Percentiles rank a stretch among this genome's conserved stretches.
phyloP scores from a whole-genome alignment of 2,329 filamentous ascomycete species.

The Aspergillus sp. region DNA sequence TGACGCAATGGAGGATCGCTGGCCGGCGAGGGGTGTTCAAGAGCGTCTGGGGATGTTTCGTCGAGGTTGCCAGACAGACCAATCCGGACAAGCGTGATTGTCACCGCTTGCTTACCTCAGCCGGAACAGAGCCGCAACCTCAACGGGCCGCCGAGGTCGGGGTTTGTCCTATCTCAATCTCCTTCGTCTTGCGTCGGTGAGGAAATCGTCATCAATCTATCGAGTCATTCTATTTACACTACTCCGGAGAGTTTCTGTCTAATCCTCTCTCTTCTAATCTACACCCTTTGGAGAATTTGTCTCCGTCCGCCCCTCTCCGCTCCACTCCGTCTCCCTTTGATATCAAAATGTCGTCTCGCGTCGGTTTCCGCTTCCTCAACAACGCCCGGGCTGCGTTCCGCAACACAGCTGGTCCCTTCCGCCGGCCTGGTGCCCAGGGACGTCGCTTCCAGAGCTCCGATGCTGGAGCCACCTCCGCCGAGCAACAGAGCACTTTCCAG shows the following conservation, averaged over 20 bases:
- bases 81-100: slow-evolving; percentile 21
- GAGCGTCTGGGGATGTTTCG: slow-evolving; percentile 2
- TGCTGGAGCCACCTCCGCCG: slow-evolving; percentile 40
- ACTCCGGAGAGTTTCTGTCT: not conserved
- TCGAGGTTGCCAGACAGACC: slow-evolving; percentile 9
- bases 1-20: slow-evolving; percentile 1
- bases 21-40: slow-evolving; percentile 2
- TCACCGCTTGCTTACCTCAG: slow-evolving; percentile 29
- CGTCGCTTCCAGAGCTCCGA: slow-evolving; percentile 70
- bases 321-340: slow-evolving; percentile 10
- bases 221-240: too few relatives aligned
- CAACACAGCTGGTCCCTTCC: slow-evolving; percentile 53
- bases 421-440: slow-evolving; percentile 42
- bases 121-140: slow-evolving; percentile 16
- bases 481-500: slow-evolving; percentile 56
- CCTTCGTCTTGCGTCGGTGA: not conserved
- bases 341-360: slow-evolving; percentile 48
- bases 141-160: slow-evolving; percentile 14
- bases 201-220: not conserved
- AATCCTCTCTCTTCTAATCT: not conserved
- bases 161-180: not conserved
- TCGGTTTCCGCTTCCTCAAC: slow-evolving; percentile 55
- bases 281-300: not conserved
- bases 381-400: slow-evolving; percentile 46
- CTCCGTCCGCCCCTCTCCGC: slow-evolving; percentile 7